These are phyloP conservation scores for Corchorus capsularis DNA, from an alignment of 345 rosid genomes.

Conservation along the genomic window DNA sequence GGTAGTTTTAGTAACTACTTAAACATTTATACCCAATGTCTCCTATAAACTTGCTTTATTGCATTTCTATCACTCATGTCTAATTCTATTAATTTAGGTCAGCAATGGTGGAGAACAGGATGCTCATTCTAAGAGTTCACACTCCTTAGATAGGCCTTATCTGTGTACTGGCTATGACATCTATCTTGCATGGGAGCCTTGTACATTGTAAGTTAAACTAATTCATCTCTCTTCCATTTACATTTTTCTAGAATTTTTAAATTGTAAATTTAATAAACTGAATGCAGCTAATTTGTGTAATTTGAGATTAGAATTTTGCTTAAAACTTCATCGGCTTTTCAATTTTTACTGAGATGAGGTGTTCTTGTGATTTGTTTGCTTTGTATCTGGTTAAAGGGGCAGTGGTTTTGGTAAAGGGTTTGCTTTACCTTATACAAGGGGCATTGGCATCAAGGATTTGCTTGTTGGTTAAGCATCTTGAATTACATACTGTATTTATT, in stretches of 20 bases:
- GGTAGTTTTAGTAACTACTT: background rate
- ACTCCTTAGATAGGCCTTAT: constrained; percentile 53
- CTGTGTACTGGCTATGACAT: constrained; percentile 89
- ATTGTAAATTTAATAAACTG: background rate
- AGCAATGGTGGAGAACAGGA: constrained; percentile 34
- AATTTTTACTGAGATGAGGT: background rate
- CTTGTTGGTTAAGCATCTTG: background rate
- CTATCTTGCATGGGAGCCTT: constrained; percentile 83
- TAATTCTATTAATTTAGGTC: constrained; percentile 35
- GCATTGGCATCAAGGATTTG: background rate
- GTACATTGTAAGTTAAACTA: constrained; percentile 65
- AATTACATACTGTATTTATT: background rate
- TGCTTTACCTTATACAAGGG: background rate
- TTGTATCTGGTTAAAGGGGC: background rate
- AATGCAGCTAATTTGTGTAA: background rate
- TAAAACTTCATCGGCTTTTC: background rate
- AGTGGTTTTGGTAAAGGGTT: background rate
- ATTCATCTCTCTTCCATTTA: background rate
- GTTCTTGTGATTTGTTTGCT: background rate
- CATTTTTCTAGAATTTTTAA: background rate
- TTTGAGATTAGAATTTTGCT: constrained; percentile 6
- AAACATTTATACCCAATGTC: too few species aligned
- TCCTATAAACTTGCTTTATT: background rate
- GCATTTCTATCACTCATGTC: background rate
- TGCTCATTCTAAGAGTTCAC: constrained; percentile 25